Conservation (phyloP, 306 rosid species). For the Gillenia trifoliata region DNA sequence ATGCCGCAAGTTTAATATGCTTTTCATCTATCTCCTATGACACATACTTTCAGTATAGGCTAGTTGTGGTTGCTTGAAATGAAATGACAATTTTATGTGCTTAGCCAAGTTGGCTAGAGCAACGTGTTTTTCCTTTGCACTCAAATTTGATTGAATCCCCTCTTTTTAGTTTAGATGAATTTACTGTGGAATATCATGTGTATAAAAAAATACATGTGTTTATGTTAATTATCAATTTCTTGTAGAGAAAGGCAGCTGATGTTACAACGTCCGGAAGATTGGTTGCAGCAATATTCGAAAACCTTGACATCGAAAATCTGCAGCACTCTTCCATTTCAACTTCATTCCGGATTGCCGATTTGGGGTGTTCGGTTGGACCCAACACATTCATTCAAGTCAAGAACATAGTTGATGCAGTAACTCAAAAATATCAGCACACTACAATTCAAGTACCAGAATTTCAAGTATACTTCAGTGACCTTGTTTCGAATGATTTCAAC, state of each 20-base stretch:
- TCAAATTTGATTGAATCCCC: no score
- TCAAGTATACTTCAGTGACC: conserved; percentile 14
- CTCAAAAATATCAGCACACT: not conserved
- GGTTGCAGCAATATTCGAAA: not conserved
- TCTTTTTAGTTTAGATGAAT: no score
- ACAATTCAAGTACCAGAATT: not conserved
- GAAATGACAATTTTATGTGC: no score
- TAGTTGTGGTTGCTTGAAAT: no score
- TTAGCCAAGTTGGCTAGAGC: no score
- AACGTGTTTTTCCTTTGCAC: no score
- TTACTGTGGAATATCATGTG: no score
- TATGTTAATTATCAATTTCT: not conserved
- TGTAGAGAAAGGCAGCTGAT: not conserved
- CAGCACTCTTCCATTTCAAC: not conserved
- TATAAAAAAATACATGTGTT: no score
- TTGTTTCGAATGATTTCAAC: conserved; percentile 16
- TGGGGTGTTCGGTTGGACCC: conserved; percentile 26
- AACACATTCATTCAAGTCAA: conserved; percentile 15
- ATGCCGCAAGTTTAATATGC: no score
- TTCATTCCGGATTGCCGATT: not conserved
- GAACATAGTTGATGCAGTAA: conserved; percentile 1
- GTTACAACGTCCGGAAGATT: not conserved
- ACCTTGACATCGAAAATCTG: not conserved
- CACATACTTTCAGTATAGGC: no score
- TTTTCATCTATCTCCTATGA: no score